Percentiles rank a stretch among this genome's conserved stretches.
Evolutionary conservation across 176 grass and related monocot species (phyloP).

Genomic region (Carex scoparia): DNA sequence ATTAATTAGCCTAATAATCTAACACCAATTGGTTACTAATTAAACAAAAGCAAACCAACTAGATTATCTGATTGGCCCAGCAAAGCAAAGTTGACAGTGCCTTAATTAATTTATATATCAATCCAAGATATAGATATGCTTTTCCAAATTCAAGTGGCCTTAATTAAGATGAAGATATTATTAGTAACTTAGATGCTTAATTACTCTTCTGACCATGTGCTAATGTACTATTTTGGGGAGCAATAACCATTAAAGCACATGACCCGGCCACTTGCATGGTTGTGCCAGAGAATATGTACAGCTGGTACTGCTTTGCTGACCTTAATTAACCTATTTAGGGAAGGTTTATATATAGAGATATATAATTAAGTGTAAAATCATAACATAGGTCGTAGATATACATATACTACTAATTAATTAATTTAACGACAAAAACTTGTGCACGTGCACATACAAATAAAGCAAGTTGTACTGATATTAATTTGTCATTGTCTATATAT

Average conservation of each 20-base stretch:
- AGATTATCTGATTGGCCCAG: conserved; percentile 9
- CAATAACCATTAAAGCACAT: background rate
- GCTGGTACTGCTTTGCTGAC: background rate
- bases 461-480: background rate
- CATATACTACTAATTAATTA: background rate
- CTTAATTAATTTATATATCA: background rate
- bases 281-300: background rate
- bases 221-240: background rate
- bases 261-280: background rate
- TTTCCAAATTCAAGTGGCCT: conserved; percentile 10
- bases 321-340: background rate
- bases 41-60: background rate
- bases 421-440: background rate
- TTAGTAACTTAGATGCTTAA: conserved; percentile 7
- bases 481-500: background rate
- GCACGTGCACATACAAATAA: background rate
- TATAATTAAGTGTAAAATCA: background rate
- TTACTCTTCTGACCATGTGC: conserved; percentile 1
- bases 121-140: conserved; percentile 14
- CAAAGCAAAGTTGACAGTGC: background rate
- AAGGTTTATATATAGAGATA: background rate
- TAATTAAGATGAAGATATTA: background rate
- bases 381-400: background rate
- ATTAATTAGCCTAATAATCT: conserved; percentile 6
- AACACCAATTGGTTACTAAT: background rate